Percentiles rank a stretch among this genome's conserved stretches.
Evolutionary conservation across 139 green algal species (phyloP).

Genomic region (Chlorella sp.): DNA sequence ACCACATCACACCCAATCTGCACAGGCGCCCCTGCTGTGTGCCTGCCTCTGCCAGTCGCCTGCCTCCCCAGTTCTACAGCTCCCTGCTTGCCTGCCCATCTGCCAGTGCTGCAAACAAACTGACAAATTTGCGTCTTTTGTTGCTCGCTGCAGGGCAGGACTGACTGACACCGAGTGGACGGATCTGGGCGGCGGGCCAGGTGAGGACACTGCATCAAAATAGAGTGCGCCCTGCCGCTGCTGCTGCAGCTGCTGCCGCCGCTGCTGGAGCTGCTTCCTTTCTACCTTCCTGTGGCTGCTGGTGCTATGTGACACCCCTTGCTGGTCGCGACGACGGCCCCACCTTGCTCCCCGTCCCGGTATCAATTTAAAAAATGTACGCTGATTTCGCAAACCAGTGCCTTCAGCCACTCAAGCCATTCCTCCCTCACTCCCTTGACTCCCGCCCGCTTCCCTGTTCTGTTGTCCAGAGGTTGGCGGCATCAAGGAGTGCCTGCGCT

Average conservation of each 20-base stretch:
- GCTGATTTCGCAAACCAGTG: too few species aligned
- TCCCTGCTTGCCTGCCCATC: neutral
- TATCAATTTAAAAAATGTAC: too few species aligned
- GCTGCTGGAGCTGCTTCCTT: neutral
- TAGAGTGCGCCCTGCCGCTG: neutral
- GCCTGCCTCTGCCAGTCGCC: neutral
- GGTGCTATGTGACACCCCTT: neutral
- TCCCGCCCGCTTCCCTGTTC: neutral
- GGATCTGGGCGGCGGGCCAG: conserved; percentile 46
- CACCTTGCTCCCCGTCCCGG: too few species aligned
- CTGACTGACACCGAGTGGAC: conserved; percentile 52
- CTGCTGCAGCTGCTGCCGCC: neutral
- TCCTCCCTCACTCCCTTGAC: neutral
- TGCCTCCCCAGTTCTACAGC: too few species aligned
- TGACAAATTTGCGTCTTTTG: neutral
- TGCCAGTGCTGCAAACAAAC: neutral
- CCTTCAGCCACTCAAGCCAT: neutral
- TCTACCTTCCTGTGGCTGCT: neutral
- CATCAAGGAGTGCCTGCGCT: conserved; percentile 50
- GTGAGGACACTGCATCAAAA: neutral
- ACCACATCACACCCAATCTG: too few species aligned
- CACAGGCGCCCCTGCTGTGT: neutral
- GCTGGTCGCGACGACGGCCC: too few species aligned
- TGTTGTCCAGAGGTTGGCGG: conserved; percentile 23
- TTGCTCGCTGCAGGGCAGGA: conserved; percentile 29